A percentile compares a stretch with the other conserved stretches of the same genome.
These are phyloP conservation scores for Ceratocystis huliohia DNA, from an alignment of 2,329 filamentous ascomycete species.

Conservation along the genomic window DNA sequence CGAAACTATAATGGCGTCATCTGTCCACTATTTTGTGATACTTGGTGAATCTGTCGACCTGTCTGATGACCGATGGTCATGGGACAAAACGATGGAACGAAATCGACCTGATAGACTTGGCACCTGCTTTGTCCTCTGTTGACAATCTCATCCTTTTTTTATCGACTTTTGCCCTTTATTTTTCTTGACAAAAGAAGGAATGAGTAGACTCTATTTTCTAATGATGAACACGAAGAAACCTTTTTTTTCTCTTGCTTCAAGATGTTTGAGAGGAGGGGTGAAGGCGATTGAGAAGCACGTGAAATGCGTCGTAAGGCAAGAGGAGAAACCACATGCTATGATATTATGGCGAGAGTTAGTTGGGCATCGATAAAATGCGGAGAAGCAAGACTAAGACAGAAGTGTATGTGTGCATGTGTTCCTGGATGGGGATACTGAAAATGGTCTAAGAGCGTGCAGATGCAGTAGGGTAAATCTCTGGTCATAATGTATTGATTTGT, in stretches of 20 bases:
- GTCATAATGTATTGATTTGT: neutral
- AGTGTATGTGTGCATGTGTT: neutral
- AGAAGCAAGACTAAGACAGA: neutral
- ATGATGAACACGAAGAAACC: slow-evolving; percentile 15
- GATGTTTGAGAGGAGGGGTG: neutral
- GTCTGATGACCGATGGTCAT: neutral
- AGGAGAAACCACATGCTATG: neutral
- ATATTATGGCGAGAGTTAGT: neutral
- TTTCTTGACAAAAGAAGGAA: slow-evolving; percentile 16
- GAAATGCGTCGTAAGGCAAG: neutral
- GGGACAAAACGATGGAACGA: slow-evolving; percentile 7
- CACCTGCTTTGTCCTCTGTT: slow-evolving; percentile 6
- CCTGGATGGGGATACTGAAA: neutral
- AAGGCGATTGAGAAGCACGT: neutral
- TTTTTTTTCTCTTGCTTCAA: slow-evolving; percentile 14
- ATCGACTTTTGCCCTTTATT: slow-evolving; percentile 7
- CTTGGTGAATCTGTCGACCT: slow-evolving; percentile 18
- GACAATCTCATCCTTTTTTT: slow-evolving; percentile 12
- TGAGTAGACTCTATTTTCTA: slow-evolving; percentile 17
- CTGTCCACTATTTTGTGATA: slow-evolving; percentile 14
- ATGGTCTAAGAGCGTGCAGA: slow-evolving; percentile 1
- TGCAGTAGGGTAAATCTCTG: neutral
- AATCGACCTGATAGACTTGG: neutral
- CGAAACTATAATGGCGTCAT: slow-evolving; percentile 4
- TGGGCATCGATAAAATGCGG: neutral